Evolutionary conservation across 768 basidiomycete species (phyloP).

Genomic region (Trametes gibbosa): DNA sequence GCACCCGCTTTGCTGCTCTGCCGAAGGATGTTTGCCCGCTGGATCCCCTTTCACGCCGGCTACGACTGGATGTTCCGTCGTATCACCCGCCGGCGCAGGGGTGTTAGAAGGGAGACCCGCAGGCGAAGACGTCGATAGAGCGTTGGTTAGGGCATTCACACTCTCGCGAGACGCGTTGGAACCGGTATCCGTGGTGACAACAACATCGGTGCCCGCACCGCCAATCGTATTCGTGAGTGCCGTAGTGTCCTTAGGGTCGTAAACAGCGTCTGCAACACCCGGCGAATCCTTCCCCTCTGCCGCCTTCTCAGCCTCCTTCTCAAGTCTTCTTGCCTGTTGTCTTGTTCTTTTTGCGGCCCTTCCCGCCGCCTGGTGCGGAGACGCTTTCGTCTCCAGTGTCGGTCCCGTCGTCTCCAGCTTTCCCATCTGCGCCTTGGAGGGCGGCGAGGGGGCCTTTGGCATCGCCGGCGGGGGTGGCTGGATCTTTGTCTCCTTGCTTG

Average conservation of each 20-base stretch:
- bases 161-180: neutral
- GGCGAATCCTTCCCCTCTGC: neutral
- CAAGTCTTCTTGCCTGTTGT: neutral
- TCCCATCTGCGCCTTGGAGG: constrained; percentile 1
- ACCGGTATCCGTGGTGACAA: neutral
- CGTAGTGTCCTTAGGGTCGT: constrained; percentile 19
- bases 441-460: constrained; percentile 11
- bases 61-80: neutral
- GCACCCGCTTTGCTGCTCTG: neutral
- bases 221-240: constrained; percentile 17
- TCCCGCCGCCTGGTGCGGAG: no score
- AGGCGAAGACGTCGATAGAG: neutral
- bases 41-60: neutral
- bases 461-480: constrained; percentile 10
- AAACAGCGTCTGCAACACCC: constrained; percentile 3
- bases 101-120: neutral
- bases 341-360: neutral
- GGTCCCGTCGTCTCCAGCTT: constrained; percentile 12
- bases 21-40: neutral
- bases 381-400: constrained; percentile 17
- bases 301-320: neutral
- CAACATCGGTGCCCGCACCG: constrained; percentile 17
- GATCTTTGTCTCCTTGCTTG: neutral
- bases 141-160: neutral
- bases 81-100: neutral